Evolutionary conservation across 768 basidiomycete species (phyloP).

Genomic region (Tylopilus cervinicoccineus): DNA sequence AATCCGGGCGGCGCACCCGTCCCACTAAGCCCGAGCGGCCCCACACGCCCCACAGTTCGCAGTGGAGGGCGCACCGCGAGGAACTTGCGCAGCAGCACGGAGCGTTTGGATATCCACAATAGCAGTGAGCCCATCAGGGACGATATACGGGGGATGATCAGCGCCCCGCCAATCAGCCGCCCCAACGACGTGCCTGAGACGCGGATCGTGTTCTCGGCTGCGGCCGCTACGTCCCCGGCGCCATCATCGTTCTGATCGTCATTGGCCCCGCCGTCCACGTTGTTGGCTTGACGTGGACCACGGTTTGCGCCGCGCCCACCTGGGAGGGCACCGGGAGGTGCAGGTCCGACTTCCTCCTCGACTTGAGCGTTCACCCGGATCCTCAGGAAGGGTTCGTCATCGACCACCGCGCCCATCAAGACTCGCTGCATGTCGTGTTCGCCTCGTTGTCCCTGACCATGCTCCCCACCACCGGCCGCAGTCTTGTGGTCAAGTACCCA

Average conservation of each 20-base stretch:
- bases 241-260: slow-evolving; percentile 9
- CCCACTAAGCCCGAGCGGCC: slow-evolving; percentile 16
- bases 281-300: slow-evolving; percentile 14
- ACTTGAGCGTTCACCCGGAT: slow-evolving; percentile 33
- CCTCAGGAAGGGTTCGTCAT: slow-evolving; percentile 30
- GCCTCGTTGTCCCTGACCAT: slow-evolving; percentile 12
- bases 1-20: slow-evolving; percentile 2
- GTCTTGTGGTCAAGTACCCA: slow-evolving; percentile 40
- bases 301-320: slow-evolving; percentile 10
- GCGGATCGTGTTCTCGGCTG: slow-evolving; percentile 56
- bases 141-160: slow-evolving; percentile 65
- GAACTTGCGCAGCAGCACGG: slow-evolving; percentile 25
- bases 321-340: slow-evolving; percentile 11
- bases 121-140: slow-evolving; percentile 61
- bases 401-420: slow-evolving; percentile 20
- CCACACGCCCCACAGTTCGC: slow-evolving; percentile 8
- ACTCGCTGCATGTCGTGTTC: slow-evolving; percentile 19
- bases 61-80: slow-evolving; percentile 21
- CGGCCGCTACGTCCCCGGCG: slow-evolving; percentile 38
- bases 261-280: slow-evolving; percentile 1
- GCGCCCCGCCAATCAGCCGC: slow-evolving; percentile 63
- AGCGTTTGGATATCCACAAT: slow-evolving; percentile 44
- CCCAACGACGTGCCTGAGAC: slow-evolving; percentile 59
- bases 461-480: slow-evolving; percentile 6
- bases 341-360: slow-evolving; percentile 24